A percentile compares a stretch with the other conserved stretches of the same genome.
phyloP scores from a whole-genome alignment of 176 grass and related monocot genomes.

The Thalia dealbata region DNA sequence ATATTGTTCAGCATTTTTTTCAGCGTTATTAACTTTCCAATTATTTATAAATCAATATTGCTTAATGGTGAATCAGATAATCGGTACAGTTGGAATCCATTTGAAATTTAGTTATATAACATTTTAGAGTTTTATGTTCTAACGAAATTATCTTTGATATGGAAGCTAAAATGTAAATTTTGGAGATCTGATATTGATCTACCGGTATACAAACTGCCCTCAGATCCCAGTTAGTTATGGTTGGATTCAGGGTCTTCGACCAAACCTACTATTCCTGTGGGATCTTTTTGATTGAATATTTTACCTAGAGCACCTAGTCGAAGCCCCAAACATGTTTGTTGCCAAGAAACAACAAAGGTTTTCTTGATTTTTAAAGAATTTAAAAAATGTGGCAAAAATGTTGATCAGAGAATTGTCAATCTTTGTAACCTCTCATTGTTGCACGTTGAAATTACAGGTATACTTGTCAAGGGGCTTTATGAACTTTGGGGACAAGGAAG shows the following conservation, averaged over 20 bases:
- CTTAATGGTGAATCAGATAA: background rate
- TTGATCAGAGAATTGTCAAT: background rate
- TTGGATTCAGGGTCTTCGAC: background rate
- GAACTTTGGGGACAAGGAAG: conserved; percentile 84
- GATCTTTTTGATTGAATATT: background rate
- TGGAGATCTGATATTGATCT: background rate
- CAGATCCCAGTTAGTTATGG: background rate
- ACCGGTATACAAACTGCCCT: background rate
- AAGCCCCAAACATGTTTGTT: background rate
- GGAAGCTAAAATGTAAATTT: background rate
- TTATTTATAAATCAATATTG: background rate
- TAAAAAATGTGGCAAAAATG: background rate
- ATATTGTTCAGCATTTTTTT: too few species aligned
- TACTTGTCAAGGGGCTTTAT: conserved; percentile 85
- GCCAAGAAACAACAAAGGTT: background rate
- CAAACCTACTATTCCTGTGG: background rate
- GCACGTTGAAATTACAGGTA: conserved; percentile 26
- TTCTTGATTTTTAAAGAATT: background rate
- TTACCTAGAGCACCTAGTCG: background rate
- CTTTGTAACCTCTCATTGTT: background rate
- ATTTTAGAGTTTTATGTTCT: background rate
- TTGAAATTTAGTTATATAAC: background rate
- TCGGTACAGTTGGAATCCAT: background rate
- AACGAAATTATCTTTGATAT: background rate
- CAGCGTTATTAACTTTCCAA: background rate